A percentile compares a stretch with the other conserved stretches of the same genome.
Evolutionary conservation across 345 rosid species (phyloP).

Genomic region (Salix dunnii): DNA sequence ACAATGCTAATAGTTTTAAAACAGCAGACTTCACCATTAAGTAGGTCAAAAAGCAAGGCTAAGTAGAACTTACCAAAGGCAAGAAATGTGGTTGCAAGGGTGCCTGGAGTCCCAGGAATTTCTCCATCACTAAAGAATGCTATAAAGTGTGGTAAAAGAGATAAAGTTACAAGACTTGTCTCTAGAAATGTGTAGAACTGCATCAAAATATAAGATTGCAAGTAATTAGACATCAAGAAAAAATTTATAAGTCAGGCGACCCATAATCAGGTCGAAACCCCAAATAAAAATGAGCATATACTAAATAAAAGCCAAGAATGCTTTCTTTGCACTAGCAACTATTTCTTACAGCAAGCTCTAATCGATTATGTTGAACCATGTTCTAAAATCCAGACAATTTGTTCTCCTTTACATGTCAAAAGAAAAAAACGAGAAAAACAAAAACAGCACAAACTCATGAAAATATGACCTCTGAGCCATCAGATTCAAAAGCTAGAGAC

Average conservation of each 20-base stretch:
- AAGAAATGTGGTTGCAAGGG: constrained; percentile 93
- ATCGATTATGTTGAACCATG: not conserved
- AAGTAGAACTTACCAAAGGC: constrained; percentile 62
- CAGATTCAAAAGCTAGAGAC: not conserved
- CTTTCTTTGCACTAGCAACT: not conserved
- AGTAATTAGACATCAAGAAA: constrained; percentile 4
- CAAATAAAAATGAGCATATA: not conserved
- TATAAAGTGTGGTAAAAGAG: constrained; percentile 79
- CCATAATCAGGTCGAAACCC: not conserved
- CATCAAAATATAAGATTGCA: constrained; percentile 27
- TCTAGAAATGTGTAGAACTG: constrained; percentile 96
- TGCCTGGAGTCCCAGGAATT: constrained; percentile 90
- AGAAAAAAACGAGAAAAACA: not conserved
- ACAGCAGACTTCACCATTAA: not conserved
- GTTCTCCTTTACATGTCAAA: not conserved
- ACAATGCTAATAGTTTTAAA: constrained; percentile 17
- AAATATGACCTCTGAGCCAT: not conserved
- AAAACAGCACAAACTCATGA: not conserved
- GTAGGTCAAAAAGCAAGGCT: not conserved
- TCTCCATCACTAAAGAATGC: constrained; percentile 91
- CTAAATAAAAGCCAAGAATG: not conserved
- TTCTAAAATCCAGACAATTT: not conserved
- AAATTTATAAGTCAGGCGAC: not conserved
- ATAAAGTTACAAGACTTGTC: constrained; percentile 80
- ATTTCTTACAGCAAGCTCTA: not conserved